Evolutionary conservation across 495 filamentous ascomycete species (phyloP).

Genomic region (Talaromyces ruber): DNA sequence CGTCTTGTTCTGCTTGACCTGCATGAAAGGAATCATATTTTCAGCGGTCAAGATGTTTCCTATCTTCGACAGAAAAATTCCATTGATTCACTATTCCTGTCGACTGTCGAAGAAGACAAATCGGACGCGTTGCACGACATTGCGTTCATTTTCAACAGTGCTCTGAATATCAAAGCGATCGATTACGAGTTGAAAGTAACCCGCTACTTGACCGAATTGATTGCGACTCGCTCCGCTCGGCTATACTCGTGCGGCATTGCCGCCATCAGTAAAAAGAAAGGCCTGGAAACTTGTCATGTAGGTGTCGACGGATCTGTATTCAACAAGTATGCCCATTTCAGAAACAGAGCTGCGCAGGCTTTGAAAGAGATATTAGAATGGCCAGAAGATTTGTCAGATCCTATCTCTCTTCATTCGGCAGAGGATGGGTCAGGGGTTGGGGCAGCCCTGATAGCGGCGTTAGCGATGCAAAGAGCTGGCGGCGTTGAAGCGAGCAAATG

Average conservation of each 20-base stretch:
- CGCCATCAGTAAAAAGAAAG: conserved; percentile 86
- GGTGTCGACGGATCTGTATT: conserved; percentile 89
- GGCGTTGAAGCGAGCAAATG: background rate
- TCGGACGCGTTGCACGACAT: conserved; percentile 66
- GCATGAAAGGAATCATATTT: conserved; percentile 21
- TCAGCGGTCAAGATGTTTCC: conserved; percentile 37
- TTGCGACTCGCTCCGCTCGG: conserved; percentile 80
- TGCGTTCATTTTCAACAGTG: conserved; percentile 58
- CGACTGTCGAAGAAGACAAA: conserved; percentile 64
- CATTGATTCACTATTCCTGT: conserved; percentile 74
- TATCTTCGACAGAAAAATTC: conserved; percentile 59
- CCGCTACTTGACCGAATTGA: conserved; percentile 72
- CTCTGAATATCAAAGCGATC: conserved; percentile 54
- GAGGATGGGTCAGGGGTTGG: conserved; percentile 26
- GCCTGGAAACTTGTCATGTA: conserved; percentile 68
- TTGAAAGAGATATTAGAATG: conserved; percentile 44
- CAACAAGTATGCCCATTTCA: conserved; percentile 90
- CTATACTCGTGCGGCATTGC: conserved; percentile 87
- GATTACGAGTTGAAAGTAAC: conserved; percentile 68
- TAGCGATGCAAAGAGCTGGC: conserved; percentile 10
- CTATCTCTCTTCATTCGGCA: conserved; percentile 18
- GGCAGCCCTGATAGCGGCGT: conserved; percentile 21
- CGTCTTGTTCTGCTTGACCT: conserved; percentile 31
- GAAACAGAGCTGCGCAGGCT: conserved; percentile 67
- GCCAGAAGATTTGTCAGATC: conserved; percentile 7